Evolutionary conservation across 139 green algal species (phyloP).

Genomic region (Picochlorum costavermella): DNA sequence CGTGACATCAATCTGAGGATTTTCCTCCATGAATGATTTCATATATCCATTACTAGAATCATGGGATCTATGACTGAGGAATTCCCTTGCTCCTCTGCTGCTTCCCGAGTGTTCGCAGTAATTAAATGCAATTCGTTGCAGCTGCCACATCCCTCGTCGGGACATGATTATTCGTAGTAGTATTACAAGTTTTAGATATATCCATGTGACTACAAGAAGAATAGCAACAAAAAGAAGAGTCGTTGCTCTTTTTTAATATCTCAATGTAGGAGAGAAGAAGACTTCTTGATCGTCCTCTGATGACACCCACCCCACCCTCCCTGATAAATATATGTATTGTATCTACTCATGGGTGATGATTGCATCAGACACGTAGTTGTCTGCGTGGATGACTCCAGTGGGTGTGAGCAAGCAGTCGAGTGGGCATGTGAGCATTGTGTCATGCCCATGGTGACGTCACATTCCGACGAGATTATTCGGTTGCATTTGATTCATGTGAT

Average conservation of each 20-base stretch:
- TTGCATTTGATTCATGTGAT: not conserved
- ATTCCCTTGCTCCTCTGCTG: slow-evolving; percentile 24
- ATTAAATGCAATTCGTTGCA: slow-evolving; percentile 26
- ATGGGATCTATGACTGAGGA: not conserved
- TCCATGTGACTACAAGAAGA: no score
- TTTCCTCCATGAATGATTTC: slow-evolving; percentile 20
- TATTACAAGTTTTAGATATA: no score
- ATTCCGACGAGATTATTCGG: not conserved
- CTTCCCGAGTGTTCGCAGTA: slow-evolving; percentile 36
- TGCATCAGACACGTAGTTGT: no score
- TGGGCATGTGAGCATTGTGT: not conserved
- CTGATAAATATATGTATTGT: no score
- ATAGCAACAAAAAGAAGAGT: no score
- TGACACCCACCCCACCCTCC: no score
- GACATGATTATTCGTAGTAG: slow-evolving; percentile 19
- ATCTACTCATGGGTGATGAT: no score
- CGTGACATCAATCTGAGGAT: slow-evolving; percentile 25
- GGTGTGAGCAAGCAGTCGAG: not conserved
- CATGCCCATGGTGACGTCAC: not conserved
- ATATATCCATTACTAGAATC: slow-evolving; percentile 32
- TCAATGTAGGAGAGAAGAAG: no score
- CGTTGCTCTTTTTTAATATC: no score
- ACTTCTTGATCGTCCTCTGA: no score
- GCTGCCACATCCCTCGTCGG: slow-evolving; percentile 34
- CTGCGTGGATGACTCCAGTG: no score